Evolutionary conservation across 75 land plant species (phyloP), one percentile per base, ranked within the genome.

Genomic region (Isoetes taiwanensis): DNA sequence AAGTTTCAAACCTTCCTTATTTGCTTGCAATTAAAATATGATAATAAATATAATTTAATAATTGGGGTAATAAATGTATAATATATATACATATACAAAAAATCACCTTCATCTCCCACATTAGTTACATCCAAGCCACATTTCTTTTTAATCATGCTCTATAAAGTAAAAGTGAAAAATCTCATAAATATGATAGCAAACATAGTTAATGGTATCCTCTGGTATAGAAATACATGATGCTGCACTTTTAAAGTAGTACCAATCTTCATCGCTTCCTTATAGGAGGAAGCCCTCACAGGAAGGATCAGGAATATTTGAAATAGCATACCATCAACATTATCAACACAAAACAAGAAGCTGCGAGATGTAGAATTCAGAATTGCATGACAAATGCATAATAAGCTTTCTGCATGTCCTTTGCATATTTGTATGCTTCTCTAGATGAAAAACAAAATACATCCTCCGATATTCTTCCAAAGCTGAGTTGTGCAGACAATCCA

Each of bases 371-470:
- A 67, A 14, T 16, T 27, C 28, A 38, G n/a, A 67, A 86, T 81
- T 88, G 97, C 86, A 94, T 94, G 57, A 96, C 99, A 40, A 94
- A n/a, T n/a, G n/a, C n/a, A n/a, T n/a, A n/a, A n/a, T n/a, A n/a
- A n/a, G n/a, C n/a, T n/a, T n/a, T n/a, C n/a, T n/a, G n/a, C n/a
- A n/a, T n/a, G n/a, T n/a, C n/a, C n/a, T n/a, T n/a, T n/a, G n/a
- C n/a, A n/a, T n/a, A n/a, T n/a, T n/a, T n/a, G n/a, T n/a, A n/a
- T n/a, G n/a, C n/a, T n/a, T n/a, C n/a, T n/a, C n/a, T n/a, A n/a
- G n/a, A n/a, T n/a, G n/a, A n/a, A n/a, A n/a, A n/a, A n/a, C n/a
- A n/a, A n/a, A n/a, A n/a, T n/a, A n/a, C n/a, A n/a, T n/a, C n/a
- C n/a, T n/a, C n/a, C n/a, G n/a, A n/a, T n/a, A n/a, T n/a, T n/a